phyloP scores from a whole-genome alignment of 345 rosid genomes.

The Physaria fendleri region DNA sequence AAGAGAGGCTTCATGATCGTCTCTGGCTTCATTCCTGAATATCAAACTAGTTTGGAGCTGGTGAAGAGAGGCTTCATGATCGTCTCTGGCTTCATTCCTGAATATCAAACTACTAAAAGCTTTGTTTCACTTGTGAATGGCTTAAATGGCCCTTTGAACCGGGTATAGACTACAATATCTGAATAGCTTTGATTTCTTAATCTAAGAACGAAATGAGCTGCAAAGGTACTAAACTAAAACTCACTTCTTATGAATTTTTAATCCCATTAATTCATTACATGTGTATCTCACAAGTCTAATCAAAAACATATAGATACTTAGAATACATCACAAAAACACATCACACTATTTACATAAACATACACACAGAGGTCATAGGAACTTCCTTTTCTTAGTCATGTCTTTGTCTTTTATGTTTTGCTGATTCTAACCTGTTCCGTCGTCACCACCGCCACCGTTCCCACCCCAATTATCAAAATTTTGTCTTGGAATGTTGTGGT shows the following conservation, averaged over 20 bases:
- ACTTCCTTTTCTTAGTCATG: conserved; percentile 1
- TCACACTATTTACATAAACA: not conserved
- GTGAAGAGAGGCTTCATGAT: conserved; percentile 83
- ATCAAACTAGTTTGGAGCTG: conserved; percentile 76
- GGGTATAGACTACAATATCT: no score
- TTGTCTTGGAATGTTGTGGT: conserved; percentile 47
- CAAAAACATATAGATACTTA: not conserved
- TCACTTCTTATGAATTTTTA: not conserved
- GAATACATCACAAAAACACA: not conserved
- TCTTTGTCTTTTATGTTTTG: not conserved
- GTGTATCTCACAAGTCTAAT: not conserved
- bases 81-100: conserved; percentile 91
- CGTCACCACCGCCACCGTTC: conserved; percentile 19
- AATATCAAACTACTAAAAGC: no score
- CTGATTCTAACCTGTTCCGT: conserved; percentile 21
- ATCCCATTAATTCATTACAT: not conserved
- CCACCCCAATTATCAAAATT: conserved; percentile 33
- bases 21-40: conserved; percentile 87
- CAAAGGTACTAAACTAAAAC: not conserved
- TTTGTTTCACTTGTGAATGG: no score
- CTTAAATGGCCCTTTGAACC: no score
- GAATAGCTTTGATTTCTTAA: no score
- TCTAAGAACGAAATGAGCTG: not conserved
- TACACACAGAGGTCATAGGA: not conserved
- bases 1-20: conserved; percentile 79